Base-by-base conservation (phyloP, 2,329 filamentous ascomycete genomes). In the Exophiala sp. region DNA sequence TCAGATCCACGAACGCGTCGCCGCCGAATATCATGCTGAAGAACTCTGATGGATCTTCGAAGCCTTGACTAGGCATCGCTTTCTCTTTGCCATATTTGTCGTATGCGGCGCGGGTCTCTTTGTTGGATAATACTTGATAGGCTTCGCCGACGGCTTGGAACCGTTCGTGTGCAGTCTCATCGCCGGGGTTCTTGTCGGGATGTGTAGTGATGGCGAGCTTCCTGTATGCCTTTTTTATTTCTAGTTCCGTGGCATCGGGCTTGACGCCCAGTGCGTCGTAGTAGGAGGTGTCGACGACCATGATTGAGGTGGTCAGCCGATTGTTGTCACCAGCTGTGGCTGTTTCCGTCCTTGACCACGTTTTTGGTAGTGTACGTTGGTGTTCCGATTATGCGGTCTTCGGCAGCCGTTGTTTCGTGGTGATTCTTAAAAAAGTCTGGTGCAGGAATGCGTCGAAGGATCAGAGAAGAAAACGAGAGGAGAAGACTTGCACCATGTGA, bases 11-110 rank as follows among this genome's bases (percentile, higher is more conserved):
- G 67, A 99, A 99, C 10, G 92, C 91, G 65, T 96, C 92, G 57
- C 94, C 94, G 64, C 94, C 94, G 68, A 99, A 99, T 65, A 99
- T 99, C 78, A 91, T 95, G 66, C 88, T 88, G 75, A 99, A 99
- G 81, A 99, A 99, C 74, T 99, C 94, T 61, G 91, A 82, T 1
- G 94, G 94, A 71, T 99, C 94, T 78, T 87, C 89, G 71, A 99
- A 99, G 59, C 94, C 94, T 65, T 90, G 88, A 65, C 86, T 84
- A 0, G 94, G 94, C 68, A 92, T 89, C 5, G 94, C 91, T 63
- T 89, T 85, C 66, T 99, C 94, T 75, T 97, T 97, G 70, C 94
- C 94, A 78, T 86, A 92, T 73, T 96, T 95, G 75, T 99, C 94
- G 77, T 99, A 99, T 67, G 89, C 86, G 66, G 87, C 89, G 66